Evolutionary conservation across 2,329 filamentous ascomycete genomes (phyloP), one percentile per base, ranked within the genome.

Genomic region (Aspergillus niger): DNA sequence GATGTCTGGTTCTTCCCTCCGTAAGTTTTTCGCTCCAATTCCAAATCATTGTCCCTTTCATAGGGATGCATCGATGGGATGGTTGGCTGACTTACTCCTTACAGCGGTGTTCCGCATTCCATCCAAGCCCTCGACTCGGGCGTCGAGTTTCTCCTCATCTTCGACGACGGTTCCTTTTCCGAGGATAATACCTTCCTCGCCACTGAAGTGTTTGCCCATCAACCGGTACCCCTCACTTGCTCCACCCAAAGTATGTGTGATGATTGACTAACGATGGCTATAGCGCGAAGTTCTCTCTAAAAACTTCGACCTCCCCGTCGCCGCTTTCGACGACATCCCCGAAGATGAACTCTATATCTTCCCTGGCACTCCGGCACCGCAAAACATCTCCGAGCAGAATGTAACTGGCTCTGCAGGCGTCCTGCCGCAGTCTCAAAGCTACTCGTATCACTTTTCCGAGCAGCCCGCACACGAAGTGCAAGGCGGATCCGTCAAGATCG

Each of bases 1-100:
- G 91, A 93, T 69, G 75, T 93, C 6, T 93, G 89, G 90, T 93
- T 91, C 69, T 93, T 93, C 77, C 90, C 90, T 22, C 86, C 87
- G 74, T 76, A 53, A 3, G 54, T 26, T 2, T 10, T 6, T 30
- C 22, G 22, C 32, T 11, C 11, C 32, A 36, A 36, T 36, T 13
- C 32, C 32, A 13, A 36, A 36, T 36, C 5, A 17, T 13, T 26
- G 28, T 32, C 24, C 24, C 24, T 11, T 28, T 22, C 8, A 30
- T 50, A 7, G n/a, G 26, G 26, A 2, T 17, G 32, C 4, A 36
- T 17, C 8, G 1, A 32, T 28, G 28, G 41, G 20, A 24, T 24
- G 10, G 22, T n/a, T 41, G 51, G 26, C 22, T 26, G 7, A 50
- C 32, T 58, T 22, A 64, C 13, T 22, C 38, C 10, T 10, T 5